A percentile compares a stretch with the other conserved stretches of the same genome.
Evolutionary conservation across 495 filamentous ascomycete genomes (phyloP).

Genomic region (Neurospora hispaniola): DNA sequence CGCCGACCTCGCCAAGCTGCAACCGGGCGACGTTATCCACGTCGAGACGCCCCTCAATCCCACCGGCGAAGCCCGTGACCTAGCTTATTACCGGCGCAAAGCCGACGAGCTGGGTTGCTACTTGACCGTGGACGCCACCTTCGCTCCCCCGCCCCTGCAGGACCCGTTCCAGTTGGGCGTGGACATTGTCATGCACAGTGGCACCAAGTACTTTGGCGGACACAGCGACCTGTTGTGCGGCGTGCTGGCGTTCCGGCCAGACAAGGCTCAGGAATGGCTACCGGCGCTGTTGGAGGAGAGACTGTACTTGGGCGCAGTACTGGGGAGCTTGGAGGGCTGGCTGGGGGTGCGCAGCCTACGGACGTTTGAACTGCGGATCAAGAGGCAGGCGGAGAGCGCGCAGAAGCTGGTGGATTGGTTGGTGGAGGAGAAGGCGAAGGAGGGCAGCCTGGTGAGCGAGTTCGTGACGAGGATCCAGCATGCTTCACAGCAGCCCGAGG

Average conservation of each 20-base stretch:
- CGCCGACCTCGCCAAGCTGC: slow-evolving; percentile 34
- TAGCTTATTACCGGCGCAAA: slow-evolving; percentile 54
- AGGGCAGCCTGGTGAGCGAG: slow-evolving; percentile 32
- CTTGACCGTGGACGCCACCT: slow-evolving; percentile 83
- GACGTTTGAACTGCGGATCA: slow-evolving; percentile 75
- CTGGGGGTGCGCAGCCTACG: slow-evolving; percentile 75
- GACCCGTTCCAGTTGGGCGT: slow-evolving; percentile 75
- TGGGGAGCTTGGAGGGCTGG: slow-evolving; percentile 90
- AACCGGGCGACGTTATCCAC: slow-evolving; percentile 74
- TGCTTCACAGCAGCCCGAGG: slow-evolving; percentile 58
- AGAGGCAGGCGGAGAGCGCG: slow-evolving; percentile 60
- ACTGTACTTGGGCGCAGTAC: slow-evolving; percentile 65
- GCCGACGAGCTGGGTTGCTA: slow-evolving; percentile 63
- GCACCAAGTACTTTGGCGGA: slow-evolving; percentile 92
- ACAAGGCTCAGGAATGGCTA: slow-evolving; percentile 37
- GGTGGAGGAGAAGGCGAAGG: slow-evolving; percentile 28
- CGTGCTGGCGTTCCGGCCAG: slow-evolving; percentile 53
- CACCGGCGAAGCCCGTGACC: slow-evolving; percentile 64
- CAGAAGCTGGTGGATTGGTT: slow-evolving; percentile 63
- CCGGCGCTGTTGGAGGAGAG: slow-evolving; percentile 51
- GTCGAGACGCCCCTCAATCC: slow-evolving; percentile 92
- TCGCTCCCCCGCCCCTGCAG: slow-evolving; percentile 81
- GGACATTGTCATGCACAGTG: slow-evolving; percentile 81
- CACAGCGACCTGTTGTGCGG: slow-evolving; percentile 88
- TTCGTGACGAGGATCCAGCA: slow-evolving; percentile 56